Percentiles rank a stretch among this genome's conserved stretches.
These are phyloP conservation scores for Coemansia sp. DNA, from an alignment of 192 early-diverging fungal species.

Conservation along the genomic window DNA sequence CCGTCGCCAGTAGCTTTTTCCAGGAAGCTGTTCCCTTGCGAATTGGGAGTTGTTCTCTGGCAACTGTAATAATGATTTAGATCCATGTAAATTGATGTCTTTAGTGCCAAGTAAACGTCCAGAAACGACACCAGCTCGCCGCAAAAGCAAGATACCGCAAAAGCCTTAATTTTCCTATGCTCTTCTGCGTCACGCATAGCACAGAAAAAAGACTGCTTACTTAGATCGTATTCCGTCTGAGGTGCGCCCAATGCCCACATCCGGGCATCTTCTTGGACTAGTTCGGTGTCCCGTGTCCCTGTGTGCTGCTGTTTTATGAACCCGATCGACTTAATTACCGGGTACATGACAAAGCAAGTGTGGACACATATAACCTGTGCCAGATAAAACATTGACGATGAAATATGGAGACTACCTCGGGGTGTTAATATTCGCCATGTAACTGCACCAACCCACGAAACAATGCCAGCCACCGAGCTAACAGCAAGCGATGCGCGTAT, in stretches of 20 bases:
- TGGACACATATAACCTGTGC: conserved; percentile 12
- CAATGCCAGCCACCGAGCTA: conserved; percentile 2
- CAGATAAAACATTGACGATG: conserved; percentile 12
- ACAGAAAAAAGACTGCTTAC: conserved; percentile 16
- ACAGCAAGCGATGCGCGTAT: conserved; percentile 16
- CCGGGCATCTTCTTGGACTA: conserved; percentile 3
- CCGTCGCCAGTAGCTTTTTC: too few relatives aligned
- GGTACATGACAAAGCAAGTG: conserved; percentile 9
- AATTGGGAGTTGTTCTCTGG: too few relatives aligned
- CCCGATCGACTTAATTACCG: conserved; percentile 7
- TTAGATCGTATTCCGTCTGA: conserved; percentile 11
- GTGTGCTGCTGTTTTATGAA: conserved; percentile 1
- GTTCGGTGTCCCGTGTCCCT: not conserved
- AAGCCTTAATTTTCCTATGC: conserved; percentile 11
- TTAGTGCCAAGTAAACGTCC: conserved; percentile 18
- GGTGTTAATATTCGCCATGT: conserved; percentile 5
- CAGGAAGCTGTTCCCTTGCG: too few relatives aligned
- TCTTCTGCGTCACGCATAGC: conserved; percentile 20
- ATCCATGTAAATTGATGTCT: conserved; percentile 7
- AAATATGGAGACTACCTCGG: not conserved
- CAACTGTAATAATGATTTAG: too few relatives aligned
- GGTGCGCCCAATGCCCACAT: conserved; percentile 7
- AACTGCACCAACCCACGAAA: conserved; percentile 9
- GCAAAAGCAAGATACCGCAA: conserved; percentile 27
- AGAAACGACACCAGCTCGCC: conserved; percentile 24